Base-by-base conservation (phyloP, 2,329 filamentous ascomycete species). In the Pseudogymnoascus sp. region DNA sequence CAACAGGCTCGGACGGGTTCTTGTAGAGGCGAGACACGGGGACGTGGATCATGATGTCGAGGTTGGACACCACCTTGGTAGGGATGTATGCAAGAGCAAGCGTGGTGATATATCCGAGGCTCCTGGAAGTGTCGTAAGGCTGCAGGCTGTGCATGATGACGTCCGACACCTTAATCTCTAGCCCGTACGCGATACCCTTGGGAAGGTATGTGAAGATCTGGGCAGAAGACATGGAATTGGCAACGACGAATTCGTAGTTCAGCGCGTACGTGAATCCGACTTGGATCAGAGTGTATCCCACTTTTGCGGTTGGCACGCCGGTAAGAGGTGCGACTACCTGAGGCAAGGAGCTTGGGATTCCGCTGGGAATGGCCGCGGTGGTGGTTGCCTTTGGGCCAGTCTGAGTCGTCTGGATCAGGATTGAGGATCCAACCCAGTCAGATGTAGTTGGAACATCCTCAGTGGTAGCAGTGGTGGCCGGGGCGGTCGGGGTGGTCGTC, bases 141-240 rank as follows among this genome's bases (percentile, higher is more conserved):
- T 87, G 80, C 60, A 97, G 83, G 66, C 84, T 85, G 66, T 84
- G 81, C 78, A 96, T 88, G 47, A 80, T 75, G 60, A 92, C 79
- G 62, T 88, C 78, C 53, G 84, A 86, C 59, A 74, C 75, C 3
- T 72, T 66, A 62, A 79, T 68, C 53, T 63, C 66, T 44, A 89
- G 72, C 47, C 84, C 88, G 67, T 87, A 83, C 1, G 83, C 78
- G 60, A 96, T 80, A 67, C 90, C 91, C 61, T 79, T 69, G 0
- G 92, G 92, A 3, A 97, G 79, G 67, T 84, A 89, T 62, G 84
- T 77, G 78, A 97, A 96, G 70, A 99, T 90, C 75, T 97, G 93
- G 40, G 85, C 85, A 4, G 91, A 89, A 16, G 92, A 89, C 67
- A 87, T 81, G 12, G 85, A 80, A 66, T 88, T 85, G 21, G 78